phyloP scores from a whole-genome alignment of 139 green algal genomes.

The Prasinococcaceae sp. region DNA sequence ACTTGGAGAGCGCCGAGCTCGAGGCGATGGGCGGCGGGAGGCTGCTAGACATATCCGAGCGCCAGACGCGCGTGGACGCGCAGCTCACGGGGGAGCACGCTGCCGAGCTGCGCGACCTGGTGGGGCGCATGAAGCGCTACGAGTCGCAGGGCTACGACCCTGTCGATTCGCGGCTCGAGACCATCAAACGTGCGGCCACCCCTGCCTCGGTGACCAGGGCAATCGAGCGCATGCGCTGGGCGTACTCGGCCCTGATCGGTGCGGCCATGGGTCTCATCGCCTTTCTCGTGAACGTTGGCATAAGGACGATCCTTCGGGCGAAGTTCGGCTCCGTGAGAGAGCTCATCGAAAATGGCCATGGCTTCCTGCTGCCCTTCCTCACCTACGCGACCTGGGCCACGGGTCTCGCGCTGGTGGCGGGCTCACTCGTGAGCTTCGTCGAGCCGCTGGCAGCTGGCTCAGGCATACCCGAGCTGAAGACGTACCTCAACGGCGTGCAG shows the following conservation, averaged over 20 bases:
- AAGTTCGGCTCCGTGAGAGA: constrained; percentile 23
- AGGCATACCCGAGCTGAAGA: constrained; percentile 61
- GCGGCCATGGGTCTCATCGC: constrained; percentile 31
- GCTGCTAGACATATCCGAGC: too few species aligned
- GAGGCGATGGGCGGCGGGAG: too few species aligned
- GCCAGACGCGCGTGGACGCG: too few species aligned
- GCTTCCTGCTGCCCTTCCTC: constrained; percentile 16
- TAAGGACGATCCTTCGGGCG: constrained; percentile 29
- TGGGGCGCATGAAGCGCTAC: constrained; percentile 10
- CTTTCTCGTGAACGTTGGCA: constrained; percentile 36
- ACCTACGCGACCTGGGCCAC: too few species aligned
- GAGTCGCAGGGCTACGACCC: constrained; percentile 26
- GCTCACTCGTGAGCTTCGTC: constrained; percentile 34
- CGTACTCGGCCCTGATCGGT: constrained; percentile 31
- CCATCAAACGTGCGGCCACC: background rate
- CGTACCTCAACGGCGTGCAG: constrained; percentile 62
- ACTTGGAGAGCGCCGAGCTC: too few species aligned
- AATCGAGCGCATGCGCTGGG: constrained; percentile 11
- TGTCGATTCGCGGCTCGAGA: constrained; percentile 14
- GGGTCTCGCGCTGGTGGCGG: constrained; percentile 27
- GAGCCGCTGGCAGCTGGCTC: constrained; percentile 46
- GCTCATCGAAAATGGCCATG: constrained; percentile 6
- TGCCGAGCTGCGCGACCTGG: background rate
- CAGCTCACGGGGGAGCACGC: too few species aligned
- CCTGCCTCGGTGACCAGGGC: constrained; percentile 1